Base-by-base conservation (phyloP, 2,329 filamentous ascomycete genomes). In the Talaromyces verruculosus region DNA sequence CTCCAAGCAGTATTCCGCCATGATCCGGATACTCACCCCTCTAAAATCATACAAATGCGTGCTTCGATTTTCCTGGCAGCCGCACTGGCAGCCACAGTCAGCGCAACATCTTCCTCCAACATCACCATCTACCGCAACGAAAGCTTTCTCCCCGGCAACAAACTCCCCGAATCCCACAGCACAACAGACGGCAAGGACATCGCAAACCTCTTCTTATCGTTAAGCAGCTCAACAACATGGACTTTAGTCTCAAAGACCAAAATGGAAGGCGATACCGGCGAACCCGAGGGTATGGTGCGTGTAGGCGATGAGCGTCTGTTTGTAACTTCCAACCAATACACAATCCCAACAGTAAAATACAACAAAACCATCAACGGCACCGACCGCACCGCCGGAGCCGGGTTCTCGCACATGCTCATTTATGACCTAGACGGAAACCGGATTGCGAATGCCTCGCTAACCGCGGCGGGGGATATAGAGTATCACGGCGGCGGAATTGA, bases 351-450 rank as follows among this genome's bases (percentile, higher is more conserved):
- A 2, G 61, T 75, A 15, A 79, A 78, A 64, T 82, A 79, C 68
- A 67, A 70, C 58, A 63, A 87, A 76, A 88, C 88, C 83, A 86
- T 89, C 59, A 89, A 87, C 1, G 87, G 87, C 5, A 85, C 87
- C 5, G 87, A 89, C 71, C 77, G 81, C 28, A 79, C 76, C 6
- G 67, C 79, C 1, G 81, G 82, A 3, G 75, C 75, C 2, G 82
- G 82, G 0, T 82, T 81, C 59, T 78, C 78, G 7, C 81, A 84
- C 61, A 64, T 84, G 53, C 73, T 83, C 28, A 74, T 84, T 2
- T 84, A 81, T 68, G 76, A 81, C 60, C 77, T 77, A 0, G 71
- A 78, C 6, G 82, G 82, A 1, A 70, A 71, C 10, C 71, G 77
- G 2, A 75, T 84, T 15, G 81, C 80, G 2, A 81, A 84, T 68